Conservation (phyloP, 495 filamentous ascomycete genomes). For the Neurospora cerealis region DNA sequence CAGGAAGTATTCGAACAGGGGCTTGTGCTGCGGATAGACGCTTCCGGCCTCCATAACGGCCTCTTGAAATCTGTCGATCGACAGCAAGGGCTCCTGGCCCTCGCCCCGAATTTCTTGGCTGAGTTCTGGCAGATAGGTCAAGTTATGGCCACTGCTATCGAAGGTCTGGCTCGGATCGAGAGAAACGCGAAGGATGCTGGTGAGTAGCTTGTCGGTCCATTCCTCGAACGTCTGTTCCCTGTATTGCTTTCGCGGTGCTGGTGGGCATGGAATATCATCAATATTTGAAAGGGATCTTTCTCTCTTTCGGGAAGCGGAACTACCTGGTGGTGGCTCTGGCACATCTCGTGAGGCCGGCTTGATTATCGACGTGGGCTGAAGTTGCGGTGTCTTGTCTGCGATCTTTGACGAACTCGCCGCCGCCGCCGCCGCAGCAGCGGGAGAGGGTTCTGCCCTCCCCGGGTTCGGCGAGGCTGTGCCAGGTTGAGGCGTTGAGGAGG, state of each 20-base stretch:
- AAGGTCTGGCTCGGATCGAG: constrained; percentile 48
- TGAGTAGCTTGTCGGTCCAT: constrained; percentile 62
- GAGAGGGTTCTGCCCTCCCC: neutral
- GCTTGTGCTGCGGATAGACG: constrained; percentile 28
- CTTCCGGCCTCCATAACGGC: constrained; percentile 54
- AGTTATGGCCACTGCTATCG: constrained; percentile 50
- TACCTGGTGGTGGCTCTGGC: constrained; percentile 16
- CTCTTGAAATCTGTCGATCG: constrained; percentile 54
- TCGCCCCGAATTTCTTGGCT: constrained; percentile 58
- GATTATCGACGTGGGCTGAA: neutral
- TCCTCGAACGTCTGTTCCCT: constrained; percentile 41
- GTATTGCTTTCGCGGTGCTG: constrained; percentile 17
- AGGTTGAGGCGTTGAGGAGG: neutral
- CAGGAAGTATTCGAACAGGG: constrained; percentile 70
- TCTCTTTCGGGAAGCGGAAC: constrained; percentile 16
- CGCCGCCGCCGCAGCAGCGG: neutral
- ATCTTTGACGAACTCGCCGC: constrained; percentile 4
- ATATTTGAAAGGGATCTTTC: constrained; percentile 10
- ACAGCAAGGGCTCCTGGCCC: constrained; percentile 47
- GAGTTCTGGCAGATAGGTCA: constrained; percentile 49
- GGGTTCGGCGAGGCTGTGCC: constrained; percentile 1
- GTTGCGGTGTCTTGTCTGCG: constrained; percentile 2
- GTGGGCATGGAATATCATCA: constrained; percentile 17
- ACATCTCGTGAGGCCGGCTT: neutral
- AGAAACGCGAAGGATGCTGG: constrained; percentile 62